These are phyloP conservation scores for Nicotiana rustica DNA, from an alignment of 305 asterid species.

Conservation along the genomic window DNA sequence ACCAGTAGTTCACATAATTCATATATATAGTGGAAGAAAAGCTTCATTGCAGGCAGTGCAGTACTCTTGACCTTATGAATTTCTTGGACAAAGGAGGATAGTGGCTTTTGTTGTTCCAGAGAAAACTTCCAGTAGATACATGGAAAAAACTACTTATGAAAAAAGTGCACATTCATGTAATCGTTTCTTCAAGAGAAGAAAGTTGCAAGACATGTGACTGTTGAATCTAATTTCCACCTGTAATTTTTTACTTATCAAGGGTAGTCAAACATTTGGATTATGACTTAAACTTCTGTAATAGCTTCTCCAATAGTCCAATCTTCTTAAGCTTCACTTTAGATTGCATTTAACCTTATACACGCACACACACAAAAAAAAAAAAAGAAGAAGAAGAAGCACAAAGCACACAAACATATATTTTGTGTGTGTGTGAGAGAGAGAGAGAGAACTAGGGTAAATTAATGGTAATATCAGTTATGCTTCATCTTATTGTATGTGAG, in stretches of 20 bases:
- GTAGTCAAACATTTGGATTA: conserved; percentile 17
- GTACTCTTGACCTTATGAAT: not conserved
- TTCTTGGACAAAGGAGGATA: not conserved
- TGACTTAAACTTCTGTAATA: conserved; percentile 8
- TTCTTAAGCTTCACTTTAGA: not conserved
- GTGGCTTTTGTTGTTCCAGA: conserved; percentile 11
- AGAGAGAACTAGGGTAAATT: too few species aligned
- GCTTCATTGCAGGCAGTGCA: not conserved
- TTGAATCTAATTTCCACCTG: conserved; percentile 14
- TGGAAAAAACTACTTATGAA: not conserved
- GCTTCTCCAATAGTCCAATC: not conserved
- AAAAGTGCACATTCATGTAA: not conserved
- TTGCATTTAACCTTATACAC: not conserved
- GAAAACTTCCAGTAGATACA: not conserved
- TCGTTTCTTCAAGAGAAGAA: too few species aligned
- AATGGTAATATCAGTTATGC: not conserved
- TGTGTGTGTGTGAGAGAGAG: too few species aligned
- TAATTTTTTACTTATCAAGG: conserved; percentile 1
- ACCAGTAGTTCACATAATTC: conserved; percentile 6
- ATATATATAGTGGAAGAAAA: not conserved
- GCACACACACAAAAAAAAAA: too few species aligned
- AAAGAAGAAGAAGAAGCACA: too few species aligned
- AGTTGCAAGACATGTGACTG: not conserved
- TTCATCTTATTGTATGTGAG: not conserved
- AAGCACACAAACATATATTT: too few species aligned